Percentiles rank a stretch among this genome's conserved stretches.
Conservation (phyloP, 169 alveolate genomes). For the Neospora caninum region DNA sequence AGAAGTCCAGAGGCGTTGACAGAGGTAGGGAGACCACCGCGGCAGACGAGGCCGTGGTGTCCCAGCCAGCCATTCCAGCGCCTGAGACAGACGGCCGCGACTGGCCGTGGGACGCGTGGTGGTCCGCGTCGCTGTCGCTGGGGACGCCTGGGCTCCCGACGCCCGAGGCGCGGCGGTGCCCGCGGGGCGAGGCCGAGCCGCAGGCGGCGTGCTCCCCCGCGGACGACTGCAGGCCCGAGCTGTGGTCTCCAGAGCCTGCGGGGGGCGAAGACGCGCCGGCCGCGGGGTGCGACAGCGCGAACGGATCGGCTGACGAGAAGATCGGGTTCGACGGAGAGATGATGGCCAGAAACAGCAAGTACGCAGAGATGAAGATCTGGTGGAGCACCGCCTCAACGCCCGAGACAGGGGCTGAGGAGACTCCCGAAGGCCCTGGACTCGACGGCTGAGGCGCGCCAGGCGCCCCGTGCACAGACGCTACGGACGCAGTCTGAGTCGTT, state of each 20-base stretch:
- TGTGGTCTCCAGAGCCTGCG: background rate
- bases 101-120: background rate
- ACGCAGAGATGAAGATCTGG: background rate
- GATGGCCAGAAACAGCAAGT: constrained; percentile 16
- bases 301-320: background rate
- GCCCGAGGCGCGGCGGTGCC: background rate
- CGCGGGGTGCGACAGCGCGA: background rate
- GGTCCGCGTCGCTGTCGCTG: background rate
- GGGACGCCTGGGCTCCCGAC: background rate
- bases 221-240: background rate
- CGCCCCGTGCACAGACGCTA: background rate
- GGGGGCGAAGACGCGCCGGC: background rate
- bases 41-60: background rate
- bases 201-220: background rate
- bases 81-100: background rate
- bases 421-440: background rate
- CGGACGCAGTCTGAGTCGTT: background rate
- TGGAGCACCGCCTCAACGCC: constrained; percentile 27
- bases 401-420: background rate
- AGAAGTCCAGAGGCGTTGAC: constrained; percentile 4
- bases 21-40: background rate
- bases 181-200: background rate
- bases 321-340: constrained; percentile 28
- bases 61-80: background rate
- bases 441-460: background rate